Conservation (phyloP, 1,139 yeast genomes). For the Yamadazyma dushanensis region DNA sequence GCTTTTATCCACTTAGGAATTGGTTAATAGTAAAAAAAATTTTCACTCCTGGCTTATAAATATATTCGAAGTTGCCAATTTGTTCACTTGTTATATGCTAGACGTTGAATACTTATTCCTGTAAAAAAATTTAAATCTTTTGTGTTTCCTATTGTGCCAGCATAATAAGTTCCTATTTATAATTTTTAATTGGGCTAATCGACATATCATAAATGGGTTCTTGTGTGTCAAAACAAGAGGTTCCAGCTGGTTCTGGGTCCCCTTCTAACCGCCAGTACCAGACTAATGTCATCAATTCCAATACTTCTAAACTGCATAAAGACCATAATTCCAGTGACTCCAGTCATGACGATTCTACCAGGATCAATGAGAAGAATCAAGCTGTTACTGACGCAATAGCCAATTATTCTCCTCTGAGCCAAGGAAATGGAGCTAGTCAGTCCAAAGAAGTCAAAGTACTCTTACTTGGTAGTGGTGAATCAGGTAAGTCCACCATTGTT, state of each 20-base stretch:
- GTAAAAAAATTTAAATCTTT: no score
- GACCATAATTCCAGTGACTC: constrained; percentile 20
- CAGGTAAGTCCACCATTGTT: constrained; percentile 75
- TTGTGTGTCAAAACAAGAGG: constrained; percentile 13
- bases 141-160: not conserved
- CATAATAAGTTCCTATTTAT: not conserved
- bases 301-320: constrained; percentile 5
- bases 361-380: constrained; percentile 15
- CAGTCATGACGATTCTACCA: constrained; percentile 19
- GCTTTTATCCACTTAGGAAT: constrained; percentile 6
- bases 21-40: constrained; percentile 5
- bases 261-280: constrained; percentile 4
- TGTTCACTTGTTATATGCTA: not conserved
- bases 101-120: not conserved
- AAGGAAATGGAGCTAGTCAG: not conserved
- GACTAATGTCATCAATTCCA: not conserved
- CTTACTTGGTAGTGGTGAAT: constrained; percentile 75
- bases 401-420: not conserved
- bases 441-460: constrained; percentile 58
- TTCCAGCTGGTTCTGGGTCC: constrained; percentile 10
- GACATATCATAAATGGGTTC: constrained; percentile 8
- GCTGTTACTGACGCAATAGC: constrained; percentile 4
- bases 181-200: not conserved
- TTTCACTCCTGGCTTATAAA: not conserved
- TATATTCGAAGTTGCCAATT: not conserved